These are phyloP conservation scores for Candida glucosophila DNA, from an alignment of 1,139 yeast species.

Conservation along the genomic window DNA sequence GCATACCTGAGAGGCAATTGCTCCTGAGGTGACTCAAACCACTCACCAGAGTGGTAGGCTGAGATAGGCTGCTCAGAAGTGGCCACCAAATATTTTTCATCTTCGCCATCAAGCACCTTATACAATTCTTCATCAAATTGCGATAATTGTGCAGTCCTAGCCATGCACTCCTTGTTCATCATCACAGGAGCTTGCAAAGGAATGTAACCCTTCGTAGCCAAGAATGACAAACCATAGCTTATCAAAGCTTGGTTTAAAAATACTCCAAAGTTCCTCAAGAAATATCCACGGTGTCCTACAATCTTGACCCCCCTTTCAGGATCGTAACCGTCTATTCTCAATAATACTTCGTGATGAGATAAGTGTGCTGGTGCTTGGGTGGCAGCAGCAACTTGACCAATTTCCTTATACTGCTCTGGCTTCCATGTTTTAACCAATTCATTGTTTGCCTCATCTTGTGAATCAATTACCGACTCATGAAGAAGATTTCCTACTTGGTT, in stretches of 20 bases:
- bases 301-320: constrained; percentile 98
- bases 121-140: constrained; percentile 97
- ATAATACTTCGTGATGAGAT: constrained; percentile 91
- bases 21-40: constrained; percentile 97
- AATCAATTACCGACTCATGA: constrained; percentile 82
- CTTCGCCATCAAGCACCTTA: constrained; percentile 94
- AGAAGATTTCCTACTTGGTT: constrained; percentile 89
- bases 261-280: constrained; percentile 90
- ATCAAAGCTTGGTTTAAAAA: constrained; percentile 96
- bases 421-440: constrained; percentile 83
- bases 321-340: constrained; percentile 94
- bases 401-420: constrained; percentile 51
- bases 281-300: constrained; percentile 98
- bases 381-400: constrained; percentile 58
- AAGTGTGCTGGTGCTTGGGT: constrained; percentile 70
- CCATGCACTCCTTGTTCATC: constrained; percentile 99
- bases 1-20: constrained; percentile 95
- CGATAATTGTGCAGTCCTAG: constrained; percentile 96
- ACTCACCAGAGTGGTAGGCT: constrained; percentile 95
- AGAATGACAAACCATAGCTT: constrained; percentile 85
- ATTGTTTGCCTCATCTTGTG: constrained; percentile 85
- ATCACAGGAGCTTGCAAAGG: constrained; percentile 98
- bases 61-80: constrained; percentile 99
- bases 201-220: constrained; percentile 70
- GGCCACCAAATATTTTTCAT: constrained; percentile 95